Base-by-base conservation (phyloP, 352 stramenopile genomes). In the Pythium periplocum region DNA sequence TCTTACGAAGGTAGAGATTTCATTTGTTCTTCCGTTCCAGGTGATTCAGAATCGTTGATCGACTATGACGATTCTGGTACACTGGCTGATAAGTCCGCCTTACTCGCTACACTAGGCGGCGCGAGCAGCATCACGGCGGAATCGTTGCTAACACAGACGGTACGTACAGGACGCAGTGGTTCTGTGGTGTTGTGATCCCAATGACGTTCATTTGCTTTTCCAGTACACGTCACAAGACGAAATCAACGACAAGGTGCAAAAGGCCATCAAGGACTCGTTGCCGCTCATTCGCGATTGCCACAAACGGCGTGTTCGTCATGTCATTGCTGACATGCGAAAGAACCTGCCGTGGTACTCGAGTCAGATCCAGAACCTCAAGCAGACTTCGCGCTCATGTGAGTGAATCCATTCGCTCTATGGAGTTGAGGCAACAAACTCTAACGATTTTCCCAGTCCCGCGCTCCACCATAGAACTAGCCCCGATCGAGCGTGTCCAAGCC, bases 261-360 rank as follows among this genome's bases (percentile, higher is more conserved):
- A 48, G 4, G 44, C 78, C 40, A 59, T 84, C 31, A 57, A 66
- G 4, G 45, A 68, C 31, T 61, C 73, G 8, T 36, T 73, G 8
- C 62, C 61, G 6, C 39, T 59, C 2, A 53, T 86, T 17, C 50
- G 83, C 54, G 38, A 57, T 40, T 84, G 75, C 40, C 69, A 86
- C 59, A 55, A 57, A 35, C 57, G 57, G 40, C 61, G 74, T 54
- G 67, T 85, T 31, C 55, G 53, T 7, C 58, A 69, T 44, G 63
- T 74, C 35, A 40, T 85, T 8, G 38, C 36, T 12, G 50, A 61
- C 12, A 78, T 67, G 44, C 63, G 74, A 31, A 62, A 58, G 4
- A 59, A 73, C 4, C 36, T 85, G 2, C 51, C 54, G 4, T 65
- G 57, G 55, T 42, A 8, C n/a, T 10, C 4, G 7, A 26, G 17